Base-by-base conservation (phyloP, 176 grass and related monocot genomes). In the Musa beccarii region DNA sequence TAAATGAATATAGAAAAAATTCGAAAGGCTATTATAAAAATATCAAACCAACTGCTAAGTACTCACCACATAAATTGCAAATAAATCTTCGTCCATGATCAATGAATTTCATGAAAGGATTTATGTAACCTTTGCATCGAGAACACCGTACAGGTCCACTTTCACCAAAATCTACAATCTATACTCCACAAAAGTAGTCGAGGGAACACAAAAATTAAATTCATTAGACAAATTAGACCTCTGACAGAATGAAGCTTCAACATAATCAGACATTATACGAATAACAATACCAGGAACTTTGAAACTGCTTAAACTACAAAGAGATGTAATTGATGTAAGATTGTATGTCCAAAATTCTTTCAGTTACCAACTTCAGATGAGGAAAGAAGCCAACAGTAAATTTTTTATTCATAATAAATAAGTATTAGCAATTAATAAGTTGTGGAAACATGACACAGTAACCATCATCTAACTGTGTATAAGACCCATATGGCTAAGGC, bases 131-230 rank as follows among this genome's bases (percentile, higher is more conserved):
- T 85, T 96, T 96, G 86, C 92, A 96, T 75, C 92, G 87, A 71
- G 85, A 85, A 83, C 92, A 96, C 69, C 92, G 79, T 74, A 96
- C 82, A 28, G 92, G 92, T 77, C 92, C 92, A 76, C 81, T 91
- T 43, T 96, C 92, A 59, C 92, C 92, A 83, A 96, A 96, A 75
- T 96, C 89, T 55, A 92, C 92, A 69, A 96, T 71, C 92, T 96
- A 62, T 21, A 73, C 63, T 68, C 26, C 23, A 13, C 66, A 43
- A 15, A 68, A n/a, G 81, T 71, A 85, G 87, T 72, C 51, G 50
- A 26, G 84, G 51, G 2, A 63, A 59, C 14, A 72, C 79, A 81
- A 66, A 81, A 52, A 73, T 16, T 77, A 68, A 52, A 28, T 56
- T 24, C 56, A 24, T 26, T 54, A 55, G 23, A 74, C 11, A 25